Percentiles rank a stretch among this genome's conserved stretches.
phyloP scores from a whole-genome alignment of 257 asterid genomes.

The Euphrasia confusa region DNA sequence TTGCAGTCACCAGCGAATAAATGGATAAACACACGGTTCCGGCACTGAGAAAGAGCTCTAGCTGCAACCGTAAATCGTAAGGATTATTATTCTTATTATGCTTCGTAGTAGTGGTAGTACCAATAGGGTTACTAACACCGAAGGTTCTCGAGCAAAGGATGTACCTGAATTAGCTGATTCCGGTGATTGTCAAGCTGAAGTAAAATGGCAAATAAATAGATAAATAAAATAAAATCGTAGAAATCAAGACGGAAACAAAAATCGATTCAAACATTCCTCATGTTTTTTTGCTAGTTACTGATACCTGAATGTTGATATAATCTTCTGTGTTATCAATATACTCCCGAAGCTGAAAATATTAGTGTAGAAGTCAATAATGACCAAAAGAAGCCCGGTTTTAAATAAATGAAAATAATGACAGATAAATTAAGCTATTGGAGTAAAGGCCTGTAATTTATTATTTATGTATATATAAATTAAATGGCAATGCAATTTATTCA shows the following conservation, averaged over 20 bases:
- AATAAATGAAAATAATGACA: not conserved
- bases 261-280: not conserved
- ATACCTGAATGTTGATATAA: slow-evolving; percentile 83
- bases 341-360: slow-evolving; percentile 64
- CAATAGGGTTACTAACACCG: no score
- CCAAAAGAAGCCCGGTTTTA: not conserved
- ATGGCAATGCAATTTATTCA: no score
- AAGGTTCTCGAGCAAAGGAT: not conserved
- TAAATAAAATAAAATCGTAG: not conserved
- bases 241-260: slow-evolving; percentile 7
- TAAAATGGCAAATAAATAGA: not conserved
- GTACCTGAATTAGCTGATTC: slow-evolving; percentile 82
- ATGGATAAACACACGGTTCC: slow-evolving; percentile 55
- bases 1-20: slow-evolving; percentile 55
- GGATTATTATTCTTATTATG: not conserved
- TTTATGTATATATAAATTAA: no score
- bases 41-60: slow-evolving; percentile 72
- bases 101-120: no score
- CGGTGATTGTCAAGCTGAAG: slow-evolving; percentile 86
- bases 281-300: not conserved
- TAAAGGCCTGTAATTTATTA: no score
- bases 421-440: not conserved
- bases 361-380: not conserved
- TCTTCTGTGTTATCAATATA: slow-evolving; percentile 85
- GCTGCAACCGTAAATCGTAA: slow-evolving; percentile 33